Percentiles rank a stretch among this genome's conserved stretches.
These are phyloP conservation scores for Clavaria fumosa DNA, from an alignment of 768 basidiomycete genomes.

Conservation along the genomic window DNA sequence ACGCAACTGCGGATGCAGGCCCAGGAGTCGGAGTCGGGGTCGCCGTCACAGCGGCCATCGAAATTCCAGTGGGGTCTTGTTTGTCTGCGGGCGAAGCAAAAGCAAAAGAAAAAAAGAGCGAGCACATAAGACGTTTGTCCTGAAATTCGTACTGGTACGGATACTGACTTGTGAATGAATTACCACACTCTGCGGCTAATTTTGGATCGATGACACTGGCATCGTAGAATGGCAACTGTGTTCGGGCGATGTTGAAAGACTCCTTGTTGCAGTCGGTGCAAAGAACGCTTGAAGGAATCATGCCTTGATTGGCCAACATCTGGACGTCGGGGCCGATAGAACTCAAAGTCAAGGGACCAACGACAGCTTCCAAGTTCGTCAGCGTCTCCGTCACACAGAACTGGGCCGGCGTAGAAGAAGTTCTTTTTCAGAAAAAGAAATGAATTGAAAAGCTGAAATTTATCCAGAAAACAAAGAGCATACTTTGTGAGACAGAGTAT, in stretches of 20 bases:
- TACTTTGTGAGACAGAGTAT: background rate
- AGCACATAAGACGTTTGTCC: background rate
- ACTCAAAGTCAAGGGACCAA: background rate
- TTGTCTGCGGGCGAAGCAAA: constrained; percentile 20
- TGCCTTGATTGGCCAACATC: background rate
- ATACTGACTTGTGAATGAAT: constrained; percentile 36
- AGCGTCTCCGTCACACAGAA: background rate
- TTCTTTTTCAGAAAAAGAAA: background rate
- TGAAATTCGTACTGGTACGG: background rate
- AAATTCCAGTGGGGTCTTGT: constrained; percentile 5
- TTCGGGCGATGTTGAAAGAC: constrained; percentile 28
- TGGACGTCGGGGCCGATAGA: background rate
- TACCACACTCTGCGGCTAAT: constrained; percentile 32
- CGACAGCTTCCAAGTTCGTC: background rate
- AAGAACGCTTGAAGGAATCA: constrained; percentile 21
- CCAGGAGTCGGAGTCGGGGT: too few species aligned
- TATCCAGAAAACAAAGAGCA: constrained; percentile 7
- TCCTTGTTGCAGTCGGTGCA: constrained; percentile 43
- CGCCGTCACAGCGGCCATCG: background rate
- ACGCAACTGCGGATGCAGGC: too few species aligned
- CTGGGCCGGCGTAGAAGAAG: background rate
- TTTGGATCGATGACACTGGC: constrained; percentile 13
- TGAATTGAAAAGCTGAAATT: constrained; percentile 6
- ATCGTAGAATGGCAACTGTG: constrained; percentile 22
- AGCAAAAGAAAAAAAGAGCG: constrained; percentile 1